Conservation (phyloP, 345 rosid species). For the Brassica cretica region DNA sequence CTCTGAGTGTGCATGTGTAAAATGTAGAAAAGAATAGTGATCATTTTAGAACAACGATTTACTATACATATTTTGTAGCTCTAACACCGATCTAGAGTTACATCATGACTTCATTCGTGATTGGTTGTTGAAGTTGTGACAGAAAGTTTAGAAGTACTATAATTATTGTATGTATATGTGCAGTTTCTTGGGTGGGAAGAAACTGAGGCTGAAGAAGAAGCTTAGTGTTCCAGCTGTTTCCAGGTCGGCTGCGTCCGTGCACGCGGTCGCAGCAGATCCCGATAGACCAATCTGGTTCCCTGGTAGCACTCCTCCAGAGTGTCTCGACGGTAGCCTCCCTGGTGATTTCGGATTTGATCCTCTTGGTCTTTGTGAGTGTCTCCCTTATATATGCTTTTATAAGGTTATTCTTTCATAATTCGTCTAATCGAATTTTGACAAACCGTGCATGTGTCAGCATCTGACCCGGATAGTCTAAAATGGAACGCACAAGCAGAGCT, state of each 20-base stretch:
- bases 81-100: no score
- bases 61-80: no score
- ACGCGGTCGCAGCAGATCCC: constrained; percentile 73
- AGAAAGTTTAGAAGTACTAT: no score
- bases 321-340: no score
- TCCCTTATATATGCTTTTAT: neutral
- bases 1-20: no score
- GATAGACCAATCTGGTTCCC: constrained; percentile 98
- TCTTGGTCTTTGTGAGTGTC: constrained; percentile 75
- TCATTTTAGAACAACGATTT: no score
- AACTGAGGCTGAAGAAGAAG: constrained; percentile 51
- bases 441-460: constrained; percentile 48
- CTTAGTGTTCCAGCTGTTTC: constrained; percentile 40
- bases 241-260: constrained; percentile 52
- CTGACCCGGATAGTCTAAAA: constrained; percentile 85
- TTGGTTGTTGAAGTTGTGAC: no score
- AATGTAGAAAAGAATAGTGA: no score
- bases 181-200: constrained; percentile 62
- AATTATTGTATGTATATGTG: no score
- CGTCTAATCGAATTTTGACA: neutral
- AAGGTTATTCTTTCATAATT: neutral
- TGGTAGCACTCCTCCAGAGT: constrained; percentile 88
- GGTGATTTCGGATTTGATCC: constrained; percentile 68
- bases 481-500: constrained; percentile 90
- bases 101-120: no score